These are phyloP conservation scores for Scleroderma bovista DNA, from an alignment of 768 basidiomycete species.

Conservation along the genomic window DNA sequence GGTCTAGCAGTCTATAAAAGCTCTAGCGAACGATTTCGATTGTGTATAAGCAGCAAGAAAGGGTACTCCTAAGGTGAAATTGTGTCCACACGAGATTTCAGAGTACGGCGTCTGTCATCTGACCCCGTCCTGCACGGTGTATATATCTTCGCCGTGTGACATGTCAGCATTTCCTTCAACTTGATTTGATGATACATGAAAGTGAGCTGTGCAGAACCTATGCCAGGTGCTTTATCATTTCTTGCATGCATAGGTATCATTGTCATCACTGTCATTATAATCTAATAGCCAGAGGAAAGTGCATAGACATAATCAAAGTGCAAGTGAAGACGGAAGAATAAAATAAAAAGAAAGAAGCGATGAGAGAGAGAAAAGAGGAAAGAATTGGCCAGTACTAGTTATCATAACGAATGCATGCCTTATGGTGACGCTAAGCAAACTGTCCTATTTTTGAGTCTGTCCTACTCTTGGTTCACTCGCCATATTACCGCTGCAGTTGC, in stretches of 20 bases:
- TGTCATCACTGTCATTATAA: slow-evolving; percentile 10
- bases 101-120: no score
- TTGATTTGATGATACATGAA: no score
- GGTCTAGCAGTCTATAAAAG: no score
- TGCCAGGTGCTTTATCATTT: no score
- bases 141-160: no score
- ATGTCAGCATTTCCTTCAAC: no score
- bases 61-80: no score
- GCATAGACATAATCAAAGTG: slow-evolving; percentile 22
- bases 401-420: slow-evolving; percentile 12
- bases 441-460: slow-evolving; percentile 4
- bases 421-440: slow-evolving; percentile 10
- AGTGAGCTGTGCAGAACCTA: no score
- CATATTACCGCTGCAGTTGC: slow-evolving; percentile 71
- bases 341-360: slow-evolving; percentile 17
- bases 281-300: slow-evolving; percentile 5
- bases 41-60: no score
- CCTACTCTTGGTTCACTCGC: slow-evolving; percentile 50
- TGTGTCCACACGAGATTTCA: no score
- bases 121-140: no score
- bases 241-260: not conserved
- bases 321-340: slow-evolving; percentile 14
- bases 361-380: not conserved
- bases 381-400: not conserved
- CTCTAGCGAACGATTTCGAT: no score